Evolutionary conservation across 805 yeast genomes (phyloP).

Genomic region (Ogataea ganodermae): DNA sequence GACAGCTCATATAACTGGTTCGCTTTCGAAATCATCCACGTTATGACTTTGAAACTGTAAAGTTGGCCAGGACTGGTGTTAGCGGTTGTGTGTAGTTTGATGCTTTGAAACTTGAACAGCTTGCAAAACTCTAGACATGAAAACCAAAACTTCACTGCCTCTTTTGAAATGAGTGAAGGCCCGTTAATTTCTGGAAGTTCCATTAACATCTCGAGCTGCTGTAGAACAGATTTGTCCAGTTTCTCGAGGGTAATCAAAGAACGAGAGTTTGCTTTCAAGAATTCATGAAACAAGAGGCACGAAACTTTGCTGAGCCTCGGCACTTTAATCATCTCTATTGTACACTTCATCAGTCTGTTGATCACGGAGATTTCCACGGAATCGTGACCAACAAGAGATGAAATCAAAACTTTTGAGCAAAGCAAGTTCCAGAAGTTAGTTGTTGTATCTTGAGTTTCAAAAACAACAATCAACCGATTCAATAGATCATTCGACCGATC

Average conservation of each 20-base stretch:
- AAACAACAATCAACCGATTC: constrained; percentile 17
- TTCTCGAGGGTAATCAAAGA: constrained; percentile 7
- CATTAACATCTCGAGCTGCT: constrained; percentile 49
- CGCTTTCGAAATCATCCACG: constrained; percentile 59
- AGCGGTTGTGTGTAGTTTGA: constrained; percentile 25
- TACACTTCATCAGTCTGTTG: constrained; percentile 36
- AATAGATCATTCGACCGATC: constrained; percentile 6
- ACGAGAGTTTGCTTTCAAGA: constrained; percentile 9
- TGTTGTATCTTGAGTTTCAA: constrained; percentile 22
- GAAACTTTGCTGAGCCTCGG: constrained; percentile 31
- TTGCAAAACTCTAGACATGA: constrained; percentile 40
- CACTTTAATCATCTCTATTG: constrained; percentile 41
- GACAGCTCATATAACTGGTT: constrained; percentile 22
- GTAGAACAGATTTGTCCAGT: constrained; percentile 44
- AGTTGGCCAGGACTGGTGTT: constrained; percentile 16
- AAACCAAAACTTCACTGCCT: constrained; percentile 58
- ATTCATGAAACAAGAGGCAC: constrained; percentile 34
- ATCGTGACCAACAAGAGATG: constrained; percentile 2
- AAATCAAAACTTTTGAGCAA: constrained; percentile 12
- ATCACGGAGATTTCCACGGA: constrained; percentile 11
- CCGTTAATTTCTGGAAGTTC: constrained; percentile 64
- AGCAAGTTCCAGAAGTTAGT: constrained; percentile 19
- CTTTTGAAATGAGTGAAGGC: constrained; percentile 49
- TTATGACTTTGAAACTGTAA: constrained; percentile 36
- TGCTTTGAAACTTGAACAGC: constrained; percentile 33